These are phyloP conservation scores for Sporothrix protearum DNA, from an alignment of 2,329 filamentous ascomycete species.

Conservation along the genomic window DNA sequence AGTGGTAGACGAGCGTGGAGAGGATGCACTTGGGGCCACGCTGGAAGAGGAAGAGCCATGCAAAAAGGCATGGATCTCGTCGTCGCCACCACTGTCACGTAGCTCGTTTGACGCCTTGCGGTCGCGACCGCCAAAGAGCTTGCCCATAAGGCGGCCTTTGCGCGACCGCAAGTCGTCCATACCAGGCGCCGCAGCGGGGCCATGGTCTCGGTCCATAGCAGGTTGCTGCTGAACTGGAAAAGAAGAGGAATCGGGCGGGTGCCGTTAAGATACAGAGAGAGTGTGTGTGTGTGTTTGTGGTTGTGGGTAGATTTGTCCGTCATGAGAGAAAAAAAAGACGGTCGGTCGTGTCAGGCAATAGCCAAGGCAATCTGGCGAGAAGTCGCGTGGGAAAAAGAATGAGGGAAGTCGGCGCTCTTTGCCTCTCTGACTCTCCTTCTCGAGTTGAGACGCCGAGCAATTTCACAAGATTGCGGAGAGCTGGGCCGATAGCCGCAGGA, in stretches of 20 bases:
- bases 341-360: neutral
- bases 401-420: neutral
- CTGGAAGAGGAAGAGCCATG: slow-evolving; percentile 42
- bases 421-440: neutral
- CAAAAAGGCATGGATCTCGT: slow-evolving; percentile 56
- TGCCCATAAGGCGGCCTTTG: slow-evolving; percentile 59
- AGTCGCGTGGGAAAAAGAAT: neutral
- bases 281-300: neutral
- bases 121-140: slow-evolving; percentile 51
- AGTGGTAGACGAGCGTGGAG: slow-evolving; percentile 15
- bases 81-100: slow-evolving; percentile 33
- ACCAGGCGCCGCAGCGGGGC: slow-evolving; percentile 17
- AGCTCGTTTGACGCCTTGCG: slow-evolving; percentile 39
- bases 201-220: slow-evolving; percentile 27
- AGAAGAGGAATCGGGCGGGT: neutral
- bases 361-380: neutral
- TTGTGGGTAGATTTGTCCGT: neutral
- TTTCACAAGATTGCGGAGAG: neutral
- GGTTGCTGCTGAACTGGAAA: neutral
- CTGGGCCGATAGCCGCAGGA: slow-evolving; percentile 5
- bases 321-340: neutral
- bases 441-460: slow-evolving; percentile 10
- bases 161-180: slow-evolving; percentile 36
- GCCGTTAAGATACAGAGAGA: neutral
- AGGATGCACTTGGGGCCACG: neutral